Evolutionary conservation across 1,139 yeast genomes (phyloP), one percentile per base, ranked within the genome.

Genomic region (Candida neerlandica): DNA sequence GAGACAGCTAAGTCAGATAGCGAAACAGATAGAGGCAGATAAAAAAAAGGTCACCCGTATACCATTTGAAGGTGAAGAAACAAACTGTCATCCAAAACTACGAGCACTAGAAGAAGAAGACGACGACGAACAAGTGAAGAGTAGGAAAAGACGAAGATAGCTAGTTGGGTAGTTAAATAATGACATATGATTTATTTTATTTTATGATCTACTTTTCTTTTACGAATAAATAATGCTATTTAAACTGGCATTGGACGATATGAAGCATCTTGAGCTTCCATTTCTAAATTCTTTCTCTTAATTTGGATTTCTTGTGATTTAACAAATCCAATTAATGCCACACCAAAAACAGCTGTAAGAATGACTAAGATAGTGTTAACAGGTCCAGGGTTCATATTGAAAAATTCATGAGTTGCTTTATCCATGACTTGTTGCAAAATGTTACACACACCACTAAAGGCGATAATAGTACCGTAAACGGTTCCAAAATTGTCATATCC

Each of bases 401-500:
- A 86, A 15, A 73, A 67, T 41, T 77, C 76, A 62, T 89, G 96
- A 0, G 97, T 90, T 30, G 77, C 60, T 46, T 71, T 73, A 62
- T 91, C 97, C 65, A 91, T 69, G 2, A 74, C 71, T 30, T 87
- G 84, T 63, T 89, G 96, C 12, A 81, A 63, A 56, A 90, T 73
- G 65, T 90, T 92, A 66, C 86, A 81, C 23, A 86, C 58, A 1
- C 97, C 97, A 14, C 96, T 82, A 52, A 88, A 73, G 51, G 92
- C 86, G 60, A 90, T 89, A 60, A 90, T 79, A 10, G 92, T 73
- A 0, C 98, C 98, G 64, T 92, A 92, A n/a, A 91, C 84, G 1
- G 92, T 85, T 38, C 97, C 97, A 69, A 92, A 92, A 1, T 96
- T 90, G 50, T 84, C 87, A 66, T 88, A 91, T 0, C 98, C 98